Evolutionary conservation across 2,329 filamentous ascomycete genomes (phyloP), one percentile per base, ranked within the genome.

Genomic region (Apiospora hydei): DNA sequence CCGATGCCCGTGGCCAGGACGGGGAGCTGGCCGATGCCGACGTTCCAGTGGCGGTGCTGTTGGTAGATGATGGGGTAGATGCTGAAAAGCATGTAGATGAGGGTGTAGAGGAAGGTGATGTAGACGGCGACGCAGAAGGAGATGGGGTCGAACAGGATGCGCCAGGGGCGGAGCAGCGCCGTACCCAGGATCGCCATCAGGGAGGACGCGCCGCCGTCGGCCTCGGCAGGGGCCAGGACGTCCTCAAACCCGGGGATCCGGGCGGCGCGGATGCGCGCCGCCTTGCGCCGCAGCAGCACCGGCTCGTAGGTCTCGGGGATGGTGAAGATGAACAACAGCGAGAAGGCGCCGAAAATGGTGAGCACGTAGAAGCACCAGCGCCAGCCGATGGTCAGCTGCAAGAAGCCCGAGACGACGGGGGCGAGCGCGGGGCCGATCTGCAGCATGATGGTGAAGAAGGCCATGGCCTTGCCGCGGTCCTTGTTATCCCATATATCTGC

Each of bases 21-120:
- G 1, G 87, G 86, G 0, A 89, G 78, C 71, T 88, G 84, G 4
- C 85, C 86, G 1, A 88, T 84, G 10, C 87, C 87, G 0, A 83
- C 74, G 73, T 88, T 89, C 87, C 87, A 89, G 0, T 86, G 87
- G 3, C 87, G 83, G 74, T 80, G 83, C 67, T 87, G 78, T 73
- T 88, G 85, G 74, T 88, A 89, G 10, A 89, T 85, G 47, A 88
- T 87, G 2, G 85, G 86, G 70, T 89, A 90, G 71, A 89, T 89
- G 34, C 82, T 85, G 78, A 90, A 90, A 18, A 90, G 83, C 88
- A 90, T 89, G 78, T 89, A 89, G 13, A 88, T 80, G 0, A 88
- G 80, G 11, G 81, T 84, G 72, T 89, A 89, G 5, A 89, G 85
- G 14, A 89, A 82, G 1, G 84, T 83, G 75, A 88, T 81, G 75